Conservation (phyloP, 148 eudicot species). For the Vaccinium macrocarpon region DNA sequence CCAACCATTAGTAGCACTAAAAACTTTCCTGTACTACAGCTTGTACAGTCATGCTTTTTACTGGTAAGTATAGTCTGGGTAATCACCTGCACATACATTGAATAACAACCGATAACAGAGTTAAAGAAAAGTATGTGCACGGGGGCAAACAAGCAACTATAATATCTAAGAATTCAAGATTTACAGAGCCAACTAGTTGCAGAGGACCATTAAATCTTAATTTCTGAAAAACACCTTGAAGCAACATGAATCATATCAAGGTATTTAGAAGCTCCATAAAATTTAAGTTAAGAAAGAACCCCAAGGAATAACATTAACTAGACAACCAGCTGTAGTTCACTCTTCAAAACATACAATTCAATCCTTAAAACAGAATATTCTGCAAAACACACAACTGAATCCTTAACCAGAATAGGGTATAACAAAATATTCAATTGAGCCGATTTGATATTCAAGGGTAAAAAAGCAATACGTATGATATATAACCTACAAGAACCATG, state of each 20-base stretch:
- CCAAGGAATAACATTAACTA: neutral
- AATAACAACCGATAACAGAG: constrained; percentile 4
- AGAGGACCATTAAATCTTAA: neutral
- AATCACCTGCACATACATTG: constrained; percentile 48
- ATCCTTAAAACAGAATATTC: neutral
- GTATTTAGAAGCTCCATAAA: constrained; percentile 5
- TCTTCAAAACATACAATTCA: neutral
- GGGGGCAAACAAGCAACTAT: neutral
- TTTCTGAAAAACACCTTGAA: neutral
- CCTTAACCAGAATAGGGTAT: neutral
- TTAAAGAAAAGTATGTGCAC: neutral
- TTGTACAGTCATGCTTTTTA: constrained; percentile 59
- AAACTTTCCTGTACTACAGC: constrained; percentile 81
- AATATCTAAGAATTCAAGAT: constrained; percentile 1
- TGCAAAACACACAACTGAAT: no score
- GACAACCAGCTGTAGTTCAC: neutral
- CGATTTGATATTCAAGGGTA: neutral
- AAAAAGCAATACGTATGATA: neutral
- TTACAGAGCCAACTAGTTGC: neutral
- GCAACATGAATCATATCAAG: neutral
- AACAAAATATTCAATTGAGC: neutral
- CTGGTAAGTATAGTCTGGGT: constrained; percentile 46
- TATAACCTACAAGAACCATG: neutral
- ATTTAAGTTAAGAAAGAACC: neutral
- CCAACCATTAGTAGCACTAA: constrained; percentile 58